Conservation (phyloP, 495 filamentous ascomycete genomes). For the Margaritispora aquatica region DNA sequence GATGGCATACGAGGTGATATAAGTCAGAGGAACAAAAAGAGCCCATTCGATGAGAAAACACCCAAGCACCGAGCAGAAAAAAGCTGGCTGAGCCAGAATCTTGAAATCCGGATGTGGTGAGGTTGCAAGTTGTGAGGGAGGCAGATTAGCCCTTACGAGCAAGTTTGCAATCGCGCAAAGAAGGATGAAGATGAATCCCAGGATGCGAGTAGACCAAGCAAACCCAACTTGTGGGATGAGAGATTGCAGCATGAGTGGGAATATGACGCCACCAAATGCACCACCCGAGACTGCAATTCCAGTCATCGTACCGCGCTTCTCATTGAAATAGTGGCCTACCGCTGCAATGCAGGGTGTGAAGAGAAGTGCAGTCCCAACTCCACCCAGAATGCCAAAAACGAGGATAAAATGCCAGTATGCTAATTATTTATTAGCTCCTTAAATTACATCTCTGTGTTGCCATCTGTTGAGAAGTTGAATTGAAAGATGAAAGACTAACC, state of each 20-base stretch:
- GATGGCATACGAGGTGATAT: slow-evolving; percentile 57
- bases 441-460: too few relatives aligned
- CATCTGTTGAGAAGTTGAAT: too few relatives aligned
- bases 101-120: slow-evolving; percentile 42
- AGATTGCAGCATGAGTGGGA: slow-evolving; percentile 59
- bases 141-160: slow-evolving; percentile 42
- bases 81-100: slow-evolving; percentile 41
- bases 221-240: slow-evolving; percentile 56
- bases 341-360: slow-evolving; percentile 77
- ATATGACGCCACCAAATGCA: slow-evolving; percentile 66
- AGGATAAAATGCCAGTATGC: slow-evolving; percentile 85
- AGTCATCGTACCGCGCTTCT: slow-evolving; percentile 69
- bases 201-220: slow-evolving; percentile 62
- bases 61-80: slow-evolving; percentile 46
- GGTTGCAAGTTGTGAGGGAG: slow-evolving; percentile 34
- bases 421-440: slow-evolving; percentile 15
- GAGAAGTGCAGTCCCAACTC: slow-evolving; percentile 69
- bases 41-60: slow-evolving; percentile 69
- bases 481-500: slow-evolving; percentile 4
- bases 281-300: slow-evolving; percentile 77
- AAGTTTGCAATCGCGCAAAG: slow-evolving; percentile 47
- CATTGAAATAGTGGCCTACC: slow-evolving; percentile 75
- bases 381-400: slow-evolving; percentile 67
- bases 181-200: slow-evolving; percentile 56
- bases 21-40: slow-evolving; percentile 65